phyloP scores from a whole-genome alignment of 108 stramenopile genomes.

The Schizochytrium sp. region DNA sequence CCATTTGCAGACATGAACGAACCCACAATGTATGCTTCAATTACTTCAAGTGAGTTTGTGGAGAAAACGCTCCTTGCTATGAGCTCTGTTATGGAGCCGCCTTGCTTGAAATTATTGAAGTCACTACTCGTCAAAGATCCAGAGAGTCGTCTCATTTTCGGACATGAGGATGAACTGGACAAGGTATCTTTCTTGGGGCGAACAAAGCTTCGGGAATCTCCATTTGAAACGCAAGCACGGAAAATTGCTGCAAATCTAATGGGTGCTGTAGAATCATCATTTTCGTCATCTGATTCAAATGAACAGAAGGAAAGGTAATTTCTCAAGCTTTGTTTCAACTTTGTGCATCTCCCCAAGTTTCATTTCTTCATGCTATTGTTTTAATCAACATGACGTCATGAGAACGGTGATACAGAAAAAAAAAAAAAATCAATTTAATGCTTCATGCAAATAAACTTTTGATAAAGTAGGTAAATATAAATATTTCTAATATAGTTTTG shows the following conservation, averaged over 20 bases:
- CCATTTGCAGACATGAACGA: slow-evolving; percentile 47
- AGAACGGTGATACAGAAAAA: too few relatives aligned
- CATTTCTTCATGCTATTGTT: too few relatives aligned
- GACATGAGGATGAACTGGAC: slow-evolving; percentile 37
- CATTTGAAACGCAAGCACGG: background rate
- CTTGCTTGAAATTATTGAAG: background rate
- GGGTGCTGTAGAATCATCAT: background rate
- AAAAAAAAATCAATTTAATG: too few relatives aligned
- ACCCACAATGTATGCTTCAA: background rate
- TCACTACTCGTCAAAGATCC: background rate
- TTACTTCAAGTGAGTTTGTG: background rate
- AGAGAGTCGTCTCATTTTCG: background rate
- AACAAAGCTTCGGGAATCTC: slow-evolving; percentile 7
- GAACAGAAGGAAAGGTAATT: too few relatives aligned
- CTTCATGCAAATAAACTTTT: too few relatives aligned
- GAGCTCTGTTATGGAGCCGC: background rate
- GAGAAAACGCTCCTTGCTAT: background rate
- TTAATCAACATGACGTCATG: too few relatives aligned
- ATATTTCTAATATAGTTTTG: too few relatives aligned
- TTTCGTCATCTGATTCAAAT: too few relatives aligned
- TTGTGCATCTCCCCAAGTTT: too few relatives aligned
- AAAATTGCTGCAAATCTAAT: background rate
- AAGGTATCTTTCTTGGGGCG: slow-evolving; percentile 6
- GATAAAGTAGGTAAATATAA: too few relatives aligned
- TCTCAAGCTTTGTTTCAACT: too few relatives aligned